Conservation (phyloP, 306 rosid genomes). For the Dryas octopetala region DNA sequence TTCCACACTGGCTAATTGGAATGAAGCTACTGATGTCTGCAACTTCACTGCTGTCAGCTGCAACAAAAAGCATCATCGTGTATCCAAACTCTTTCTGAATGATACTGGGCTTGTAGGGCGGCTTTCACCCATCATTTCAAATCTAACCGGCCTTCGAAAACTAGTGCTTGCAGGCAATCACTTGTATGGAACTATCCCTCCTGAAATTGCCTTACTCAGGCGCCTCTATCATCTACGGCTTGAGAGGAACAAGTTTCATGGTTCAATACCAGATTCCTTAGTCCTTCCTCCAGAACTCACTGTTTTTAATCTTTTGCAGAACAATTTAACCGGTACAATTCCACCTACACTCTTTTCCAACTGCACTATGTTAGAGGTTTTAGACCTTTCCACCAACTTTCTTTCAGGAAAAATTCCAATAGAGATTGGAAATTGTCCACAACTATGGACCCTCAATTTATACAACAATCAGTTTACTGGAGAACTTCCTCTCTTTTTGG, state of each 20-base stretch:
- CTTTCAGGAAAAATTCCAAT: constrained; percentile 51
- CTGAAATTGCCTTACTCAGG: constrained; percentile 44
- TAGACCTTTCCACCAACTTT: constrained; percentile 57
- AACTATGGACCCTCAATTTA: constrained; percentile 51
- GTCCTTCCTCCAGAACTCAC: constrained; percentile 45
- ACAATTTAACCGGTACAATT: constrained; percentile 42
- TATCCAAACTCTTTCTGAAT: constrained; percentile 29
- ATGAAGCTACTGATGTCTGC: constrained; percentile 47
- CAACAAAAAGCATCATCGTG: constrained; percentile 42
- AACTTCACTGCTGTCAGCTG: constrained; percentile 56
- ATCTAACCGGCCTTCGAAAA: constrained; percentile 61
- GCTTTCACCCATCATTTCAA: constrained; percentile 56
- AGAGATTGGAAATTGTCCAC: constrained; percentile 61
- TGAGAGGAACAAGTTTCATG: constrained; percentile 44
- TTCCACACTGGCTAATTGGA: constrained; percentile 56
- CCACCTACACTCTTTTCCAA: constrained; percentile 60
- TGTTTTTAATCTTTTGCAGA: constrained; percentile 23
- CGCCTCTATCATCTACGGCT: constrained; percentile 42
- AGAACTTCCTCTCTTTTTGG: constrained; percentile 48
- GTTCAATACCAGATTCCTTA: constrained; percentile 53
- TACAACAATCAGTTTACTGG: constrained; percentile 65
- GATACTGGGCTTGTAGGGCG: constrained; percentile 44
- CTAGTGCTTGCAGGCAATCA: constrained; percentile 35
- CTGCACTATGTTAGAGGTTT: constrained; percentile 37
- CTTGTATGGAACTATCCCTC: constrained; percentile 48